Base-by-base conservation (phyloP, 2,329 filamentous ascomycete genomes). In the Nigrospora osmanthi region DNA sequence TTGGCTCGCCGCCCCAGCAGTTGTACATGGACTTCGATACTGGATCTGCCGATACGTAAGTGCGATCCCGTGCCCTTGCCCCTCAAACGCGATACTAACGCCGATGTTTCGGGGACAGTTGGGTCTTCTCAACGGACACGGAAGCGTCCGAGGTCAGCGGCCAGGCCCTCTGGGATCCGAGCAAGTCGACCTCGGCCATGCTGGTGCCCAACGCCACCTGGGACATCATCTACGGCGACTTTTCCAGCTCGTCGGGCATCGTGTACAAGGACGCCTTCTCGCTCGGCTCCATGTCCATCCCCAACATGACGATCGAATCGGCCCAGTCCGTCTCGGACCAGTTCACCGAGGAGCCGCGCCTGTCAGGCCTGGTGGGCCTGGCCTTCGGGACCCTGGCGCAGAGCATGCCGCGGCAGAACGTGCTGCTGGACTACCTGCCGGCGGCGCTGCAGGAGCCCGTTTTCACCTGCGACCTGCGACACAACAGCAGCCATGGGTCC, bases 41-140 rank as follows among this genome's bases (percentile, higher is more conserved):
- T 2, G 76, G 75, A 11, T 79, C 75, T 9, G 65, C 70, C 11
- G 76, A 79, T 47, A 62, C 76, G 83, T 93, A 75, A 76, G 84
- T 80, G 39, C 17, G 15, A 16, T 12, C 28, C 28, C 5, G 13
- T 16, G 5, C 34, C 14, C 15, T 35, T 35, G 5, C 15, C 11
- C 14, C 34, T 4, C 12, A 6, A 6, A 28, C 10, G 4, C 23
- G 23, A 10, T 28, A 28, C 23, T 28, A 28, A 40, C 30, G 14
- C 32, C 4, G n/a, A 28, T 32, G 14, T 35, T 34, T 19, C 10
- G n/a, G n/a, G n/a, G n/a, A n/a, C 40, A 77, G 74, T n/a, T 78
- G 75, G 75, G 65, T 77, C 15, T 73, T 75, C 57, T 73, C 72
- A 2, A 66, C 71, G 3, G 69, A 76, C 46, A 75, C 71, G 0